These are phyloP conservation scores for Lumnitzera racemosa DNA, from an alignment of 345 rosid genomes.

Conservation along the genomic window DNA sequence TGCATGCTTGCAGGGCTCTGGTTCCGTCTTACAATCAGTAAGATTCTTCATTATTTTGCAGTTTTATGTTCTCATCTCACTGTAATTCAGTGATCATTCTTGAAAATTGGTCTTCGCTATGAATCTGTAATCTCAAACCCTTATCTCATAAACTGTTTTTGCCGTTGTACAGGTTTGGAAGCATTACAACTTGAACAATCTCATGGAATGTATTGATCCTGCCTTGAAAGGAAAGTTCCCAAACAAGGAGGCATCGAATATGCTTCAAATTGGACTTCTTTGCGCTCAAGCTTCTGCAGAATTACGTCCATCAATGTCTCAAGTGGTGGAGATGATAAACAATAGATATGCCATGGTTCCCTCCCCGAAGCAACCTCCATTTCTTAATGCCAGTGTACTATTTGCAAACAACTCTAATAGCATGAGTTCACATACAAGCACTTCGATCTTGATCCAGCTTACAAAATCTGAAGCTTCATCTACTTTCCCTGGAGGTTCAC, in stretches of 20 bases:
- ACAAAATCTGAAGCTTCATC: constrained; percentile 4
- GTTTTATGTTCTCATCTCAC: background rate
- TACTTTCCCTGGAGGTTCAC: background rate
- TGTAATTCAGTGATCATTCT: background rate
- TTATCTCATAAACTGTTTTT: background rate
- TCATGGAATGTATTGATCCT: constrained; percentile 9
- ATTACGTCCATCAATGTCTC: constrained; percentile 14
- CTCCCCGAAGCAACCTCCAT: constrained; percentile 16
- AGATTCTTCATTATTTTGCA: background rate
- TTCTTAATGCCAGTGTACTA: constrained; percentile 3
- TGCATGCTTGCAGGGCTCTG: constrained; percentile 3
- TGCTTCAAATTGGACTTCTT: constrained; percentile 14
- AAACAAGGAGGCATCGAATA: constrained; percentile 2
- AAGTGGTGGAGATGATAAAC: constrained; percentile 11
- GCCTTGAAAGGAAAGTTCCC: constrained; percentile 6
- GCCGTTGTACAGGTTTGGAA: constrained; percentile 5
- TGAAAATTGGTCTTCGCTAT: background rate
- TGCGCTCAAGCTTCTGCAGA: constrained; percentile 18
- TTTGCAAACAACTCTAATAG: background rate
- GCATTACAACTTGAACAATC: constrained; percentile 6
- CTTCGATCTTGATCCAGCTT: constrained; percentile 1
- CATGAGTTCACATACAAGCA: constrained; percentile 3
- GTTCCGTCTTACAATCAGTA: constrained; percentile 7
- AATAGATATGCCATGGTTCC: background rate
- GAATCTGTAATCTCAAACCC: too few species aligned